A percentile compares a stretch with the other conserved stretches of the same genome.
Conservation (phyloP, 495 filamentous ascomycete genomes). For the Coniosporium apollinis region DNA sequence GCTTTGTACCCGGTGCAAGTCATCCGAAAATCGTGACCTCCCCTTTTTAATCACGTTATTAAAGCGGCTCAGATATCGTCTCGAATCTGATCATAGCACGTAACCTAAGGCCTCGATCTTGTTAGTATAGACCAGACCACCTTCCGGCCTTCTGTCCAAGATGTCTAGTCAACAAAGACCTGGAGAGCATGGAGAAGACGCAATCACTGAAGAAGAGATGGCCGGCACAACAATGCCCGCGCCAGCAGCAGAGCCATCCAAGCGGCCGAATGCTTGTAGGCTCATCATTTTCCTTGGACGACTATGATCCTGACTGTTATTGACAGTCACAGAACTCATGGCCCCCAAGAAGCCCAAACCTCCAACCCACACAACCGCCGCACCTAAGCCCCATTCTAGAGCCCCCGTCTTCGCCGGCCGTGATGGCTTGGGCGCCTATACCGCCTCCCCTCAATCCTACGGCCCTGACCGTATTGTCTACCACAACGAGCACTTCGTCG, state of each 20-base stretch:
- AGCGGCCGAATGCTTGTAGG: constrained; percentile 10
- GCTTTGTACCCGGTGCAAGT: no score
- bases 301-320: constrained; percentile 6
- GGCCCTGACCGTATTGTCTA: constrained; percentile 47
- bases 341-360: constrained; percentile 5
- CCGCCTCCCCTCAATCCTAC: constrained; percentile 45
- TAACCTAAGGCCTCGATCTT: no score
- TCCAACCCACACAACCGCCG: constrained; percentile 1
- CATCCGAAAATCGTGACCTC: no score
- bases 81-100: no score
- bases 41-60: no score
- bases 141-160: no score
- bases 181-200: constrained; percentile 1
- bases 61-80: no score
- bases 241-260: not conserved
- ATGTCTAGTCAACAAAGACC: no score
- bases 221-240: not conserved
- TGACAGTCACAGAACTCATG: constrained; percentile 12
- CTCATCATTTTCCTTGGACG: not conserved
- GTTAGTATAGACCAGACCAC: no score
- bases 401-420: constrained; percentile 7
- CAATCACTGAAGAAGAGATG: constrained; percentile 4
- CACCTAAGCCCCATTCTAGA: not conserved
- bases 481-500: constrained; percentile 54
- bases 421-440: constrained; percentile 46